Evolutionary conservation across 441 rosid genomes (phyloP), one percentile per base, ranked within the genome.

Genomic region (Populus hybrid): DNA sequence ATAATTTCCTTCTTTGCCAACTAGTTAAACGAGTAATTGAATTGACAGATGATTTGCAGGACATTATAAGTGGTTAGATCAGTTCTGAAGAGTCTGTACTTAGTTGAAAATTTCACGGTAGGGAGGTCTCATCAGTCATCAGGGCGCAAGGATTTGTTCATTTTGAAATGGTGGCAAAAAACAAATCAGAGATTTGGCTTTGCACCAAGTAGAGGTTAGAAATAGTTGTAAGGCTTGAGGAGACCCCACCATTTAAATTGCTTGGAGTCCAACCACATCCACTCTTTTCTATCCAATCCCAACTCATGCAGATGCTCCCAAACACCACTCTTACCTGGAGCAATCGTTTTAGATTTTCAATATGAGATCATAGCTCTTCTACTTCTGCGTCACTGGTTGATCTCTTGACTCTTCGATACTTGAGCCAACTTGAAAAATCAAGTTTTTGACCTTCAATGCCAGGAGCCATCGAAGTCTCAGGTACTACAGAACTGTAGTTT

Each of bases 381-480:
- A 9, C n/a, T 73, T 23, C 21, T 21, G 28, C 10, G 50, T 33
- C 71, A 64, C 78, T 36, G 24, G 35, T 53, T 73, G 61, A 64
- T 77, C 23, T 26, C 18, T 31, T 2, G 24, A 66, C 12, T 21
- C 21, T 10, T 72, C 3, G 3, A 11, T 12, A 2, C 67, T 71
- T 45, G 61, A 20, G 35, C 69, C 29, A 45, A 69, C 35, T 36
- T 33, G 42, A 69, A 68, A 69, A 12, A 10, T 16, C 28, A 67
- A 76, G 50, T 24, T 45, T 64, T 71, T 9, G 68, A n/a, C 68
- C 76, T 76, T 72, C 67, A 80, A 95, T 95, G 99, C 99, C 99
- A 79, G 99, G 99, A 83, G 87, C 89, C 82, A 92, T 94, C 83
- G 90, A 89, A 80, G 94, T 95, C 81, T 90, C 97, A 90, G 98